Base-by-base conservation (phyloP, 1,139 yeast genomes). In the Spathaspora sp. region DNA sequence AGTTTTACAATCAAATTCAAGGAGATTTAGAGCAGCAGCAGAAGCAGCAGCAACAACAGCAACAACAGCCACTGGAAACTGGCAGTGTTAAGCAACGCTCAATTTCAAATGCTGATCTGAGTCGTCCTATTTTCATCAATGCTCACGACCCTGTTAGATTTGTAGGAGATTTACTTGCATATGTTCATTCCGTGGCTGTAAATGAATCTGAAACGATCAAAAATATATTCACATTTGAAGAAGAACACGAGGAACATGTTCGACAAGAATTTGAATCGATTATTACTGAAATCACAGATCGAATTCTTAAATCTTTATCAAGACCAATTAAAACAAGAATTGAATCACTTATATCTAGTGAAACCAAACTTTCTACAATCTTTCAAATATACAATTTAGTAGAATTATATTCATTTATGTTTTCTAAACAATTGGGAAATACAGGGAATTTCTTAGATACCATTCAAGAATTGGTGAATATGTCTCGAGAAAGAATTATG, bases 91-190 rank as follows among this genome's bases (percentile, higher is more conserved):
- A 31, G 36, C 36, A 31, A 13, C 7, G 36, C 3, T 49, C 17
- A 45, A 47, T 43, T 46, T 59, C 57, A 2, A 52, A 56, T 13
- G 44, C 41, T n/a, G 51, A 46, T 31, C 42, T 18, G 46, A 51
- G 48, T 49, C 67, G 82, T 50, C 87, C 91, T 1, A 71, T 89
- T 18, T 77, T 80, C 41, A 68, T 85, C 43, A 78, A 85, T 9
- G 85, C 91, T 0, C 88, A 86, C 60, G 97, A 93, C 63, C 89
- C 97, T 1, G 71, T 82, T 16, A 73, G 96, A 48, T 90, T 84
- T 55, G 76, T 89, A 16, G 96, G 98, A 24, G 98, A 90, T 61
- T 76, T 93, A 27, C 68, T 93, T 41, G 99, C 99, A 0, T 88
- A 89, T 69, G 77, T 91, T 11, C 98, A 95, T 59, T 81, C 95